phyloP scores from a whole-genome alignment of 352 stramenopile species.

The Globisporangium cylindrosporum region DNA sequence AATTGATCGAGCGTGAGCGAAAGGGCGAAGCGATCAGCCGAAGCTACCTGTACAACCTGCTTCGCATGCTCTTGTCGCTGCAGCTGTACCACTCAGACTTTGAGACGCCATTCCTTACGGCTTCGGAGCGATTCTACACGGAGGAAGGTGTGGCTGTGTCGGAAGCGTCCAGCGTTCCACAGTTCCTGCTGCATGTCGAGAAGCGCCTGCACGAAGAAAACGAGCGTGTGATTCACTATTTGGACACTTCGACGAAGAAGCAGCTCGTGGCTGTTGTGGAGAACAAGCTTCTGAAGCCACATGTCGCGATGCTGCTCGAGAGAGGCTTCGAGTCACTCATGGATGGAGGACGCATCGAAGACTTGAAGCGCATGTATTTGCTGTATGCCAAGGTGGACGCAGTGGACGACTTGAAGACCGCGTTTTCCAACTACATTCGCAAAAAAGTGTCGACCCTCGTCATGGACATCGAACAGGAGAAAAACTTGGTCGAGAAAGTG shows the following conservation, averaged over 20 bases:
- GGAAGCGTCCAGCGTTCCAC: conserved; percentile 60
- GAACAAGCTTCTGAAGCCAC: conserved; percentile 77
- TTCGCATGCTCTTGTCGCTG: conserved; percentile 83
- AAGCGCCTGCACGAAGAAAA: conserved; percentile 82
- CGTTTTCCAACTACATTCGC: conserved; percentile 71
- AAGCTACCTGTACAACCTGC: conserved; percentile 74
- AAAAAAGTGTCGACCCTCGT: conserved; percentile 76
- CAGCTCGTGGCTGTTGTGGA: conserved; percentile 76
- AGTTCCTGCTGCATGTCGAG: conserved; percentile 89
- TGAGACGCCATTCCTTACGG: conserved; percentile 82
- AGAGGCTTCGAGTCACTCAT: conserved; percentile 87
- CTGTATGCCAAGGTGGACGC: conserved; percentile 77
- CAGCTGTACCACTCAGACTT: conserved; percentile 86
- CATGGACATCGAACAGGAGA: conserved; percentile 81
- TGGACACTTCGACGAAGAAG: conserved; percentile 75
- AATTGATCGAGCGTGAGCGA: conserved; percentile 87
- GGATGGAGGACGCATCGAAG: conserved; percentile 72
- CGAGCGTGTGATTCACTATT: conserved; percentile 67
- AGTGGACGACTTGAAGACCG: conserved; percentile 59
- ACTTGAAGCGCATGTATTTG: conserved; percentile 86
- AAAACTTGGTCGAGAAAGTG: conserved; percentile 88
- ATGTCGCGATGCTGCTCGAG: conserved; percentile 80
- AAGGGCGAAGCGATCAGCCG: conserved; percentile 86
- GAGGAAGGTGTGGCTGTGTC: conserved; percentile 67
- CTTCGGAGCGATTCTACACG: conserved; percentile 86